A percentile compares a stretch with the other conserved stretches of the same genome.
Evolutionary conservation across 1,284 basidiomycete genomes (phyloP).

Genomic region (Ceratobasidium sp.): DNA sequence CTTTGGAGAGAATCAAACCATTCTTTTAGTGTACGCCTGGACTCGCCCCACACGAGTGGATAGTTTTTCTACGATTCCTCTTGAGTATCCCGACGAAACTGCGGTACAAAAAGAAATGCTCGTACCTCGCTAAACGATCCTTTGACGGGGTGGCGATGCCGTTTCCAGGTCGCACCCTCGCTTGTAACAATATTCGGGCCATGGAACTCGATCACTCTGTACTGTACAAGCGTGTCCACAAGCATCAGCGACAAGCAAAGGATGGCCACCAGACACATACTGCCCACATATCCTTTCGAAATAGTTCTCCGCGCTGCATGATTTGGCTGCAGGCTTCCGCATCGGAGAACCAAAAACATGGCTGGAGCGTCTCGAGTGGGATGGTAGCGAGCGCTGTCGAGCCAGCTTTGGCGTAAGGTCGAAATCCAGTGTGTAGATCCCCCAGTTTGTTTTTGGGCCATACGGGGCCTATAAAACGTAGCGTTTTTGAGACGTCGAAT

Average conservation of each 20-base stretch:
- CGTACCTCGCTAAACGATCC: constrained; percentile 20
- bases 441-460: constrained; percentile 18
- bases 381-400: constrained; percentile 18
- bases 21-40: neutral
- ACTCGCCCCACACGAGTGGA: constrained; percentile 9
- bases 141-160: constrained; percentile 9
- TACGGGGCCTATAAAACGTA: neutral
- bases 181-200: constrained; percentile 28
- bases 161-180: constrained; percentile 19
- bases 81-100: neutral
- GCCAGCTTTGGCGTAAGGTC: constrained; percentile 11
- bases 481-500: neutral
- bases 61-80: constrained; percentile 5
- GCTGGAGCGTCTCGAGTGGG: constrained; percentile 2
- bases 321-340: constrained; percentile 20
- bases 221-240: neutral
- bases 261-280: neutral
- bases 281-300: constrained; percentile 9
- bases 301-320: neutral
- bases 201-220: constrained; percentile 9
- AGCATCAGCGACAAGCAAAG: neutral
- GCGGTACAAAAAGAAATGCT: neutral
- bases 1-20: constrained; percentile 7
- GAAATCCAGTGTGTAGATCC: constrained; percentile 21
- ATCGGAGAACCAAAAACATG: constrained; percentile 18